Conservation (phyloP, 106 monocot species). For the Narthecium ossifragum region DNA sequence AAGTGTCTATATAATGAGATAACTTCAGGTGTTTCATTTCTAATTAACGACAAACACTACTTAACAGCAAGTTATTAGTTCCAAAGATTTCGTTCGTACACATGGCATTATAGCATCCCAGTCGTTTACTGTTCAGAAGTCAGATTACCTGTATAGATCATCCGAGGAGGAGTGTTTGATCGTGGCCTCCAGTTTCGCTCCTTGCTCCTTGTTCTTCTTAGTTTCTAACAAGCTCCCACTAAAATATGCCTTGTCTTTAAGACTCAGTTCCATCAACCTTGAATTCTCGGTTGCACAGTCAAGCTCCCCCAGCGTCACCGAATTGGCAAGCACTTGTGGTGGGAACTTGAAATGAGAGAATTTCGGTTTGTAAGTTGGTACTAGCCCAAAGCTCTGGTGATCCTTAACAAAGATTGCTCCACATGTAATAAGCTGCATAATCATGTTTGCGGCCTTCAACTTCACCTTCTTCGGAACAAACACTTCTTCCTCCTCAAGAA, state of each 20-base stretch:
- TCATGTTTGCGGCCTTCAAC: conserved; percentile 28
- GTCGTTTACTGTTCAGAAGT: too few species aligned
- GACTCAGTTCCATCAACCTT: conserved; percentile 12
- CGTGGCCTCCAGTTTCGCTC: conserved; percentile 4
- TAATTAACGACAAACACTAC: too few species aligned
- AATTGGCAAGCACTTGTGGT: conserved; percentile 11
- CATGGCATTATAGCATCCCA: too few species aligned
- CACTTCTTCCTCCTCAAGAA: conserved; percentile 26
- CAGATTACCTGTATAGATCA: conserved; percentile 26
- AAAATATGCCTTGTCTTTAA: conserved; percentile 37
- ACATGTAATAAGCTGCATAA: conserved; percentile 41
- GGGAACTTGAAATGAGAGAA: conserved; percentile 18
- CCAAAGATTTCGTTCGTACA: too few species aligned
- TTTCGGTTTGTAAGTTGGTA: conserved; percentile 25
- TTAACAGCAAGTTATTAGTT: too few species aligned
- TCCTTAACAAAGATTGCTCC: conserved; percentile 40
- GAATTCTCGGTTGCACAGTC: conserved; percentile 21
- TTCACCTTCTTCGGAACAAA: conserved; percentile 13
- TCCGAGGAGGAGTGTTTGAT: conserved; percentile 27
- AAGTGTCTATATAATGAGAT: too few species aligned
- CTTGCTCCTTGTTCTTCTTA: conserved; percentile 21
- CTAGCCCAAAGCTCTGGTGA: conserved; percentile 12
- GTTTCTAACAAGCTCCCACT: conserved; percentile 32
- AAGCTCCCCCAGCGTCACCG: conserved; percentile 7
- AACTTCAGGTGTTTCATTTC: too few species aligned